phyloP scores from a whole-genome alignment of 352 stramenopile species.

The Globisporangium middletonii region DNA sequence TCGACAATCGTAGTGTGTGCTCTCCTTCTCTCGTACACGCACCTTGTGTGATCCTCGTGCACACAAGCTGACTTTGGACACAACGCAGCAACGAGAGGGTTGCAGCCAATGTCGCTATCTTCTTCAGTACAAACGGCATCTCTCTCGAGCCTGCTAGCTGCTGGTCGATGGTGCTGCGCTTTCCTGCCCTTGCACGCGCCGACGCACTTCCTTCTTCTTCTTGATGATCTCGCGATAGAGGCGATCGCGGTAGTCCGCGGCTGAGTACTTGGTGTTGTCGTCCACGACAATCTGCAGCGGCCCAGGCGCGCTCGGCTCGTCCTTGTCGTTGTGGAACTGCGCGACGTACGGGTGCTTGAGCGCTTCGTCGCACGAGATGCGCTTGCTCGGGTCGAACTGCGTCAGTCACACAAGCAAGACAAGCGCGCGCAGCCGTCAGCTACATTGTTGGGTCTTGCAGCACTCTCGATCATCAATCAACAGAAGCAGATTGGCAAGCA shows the following conservation, averaged over 20 bases:
- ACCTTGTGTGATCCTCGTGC: too few relatives aligned
- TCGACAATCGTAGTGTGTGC: too few relatives aligned
- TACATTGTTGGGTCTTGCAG: background rate
- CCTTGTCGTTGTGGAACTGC: conserved; percentile 94
- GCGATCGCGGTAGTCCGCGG: conserved; percentile 90
- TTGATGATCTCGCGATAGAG: conserved; percentile 93
- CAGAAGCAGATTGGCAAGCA: background rate
- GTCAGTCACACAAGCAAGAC: background rate
- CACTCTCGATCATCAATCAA: background rate
- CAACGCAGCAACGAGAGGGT: too few relatives aligned
- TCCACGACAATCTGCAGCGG: conserved; percentile 86
- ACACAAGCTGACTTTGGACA: too few relatives aligned
- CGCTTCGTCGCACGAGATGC: conserved; percentile 80
- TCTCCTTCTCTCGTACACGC: too few relatives aligned
- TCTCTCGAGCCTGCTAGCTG: background rate
- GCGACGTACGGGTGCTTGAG: conserved; percentile 92
- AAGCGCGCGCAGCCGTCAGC: background rate
- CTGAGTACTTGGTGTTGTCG: conserved; percentile 94
- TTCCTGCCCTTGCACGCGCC: conserved; percentile 30
- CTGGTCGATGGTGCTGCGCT: background rate
- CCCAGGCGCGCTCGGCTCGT: conserved; percentile 77
- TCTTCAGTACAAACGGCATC: background rate
- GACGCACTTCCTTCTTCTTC: conserved; percentile 89
- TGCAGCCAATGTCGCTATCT: background rate
- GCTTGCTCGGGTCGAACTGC: conserved; percentile 90